These are phyloP conservation scores for Mycosarcoma maydis DNA, from an alignment of 1,284 basidiomycete species.

Conservation along the genomic window DNA sequence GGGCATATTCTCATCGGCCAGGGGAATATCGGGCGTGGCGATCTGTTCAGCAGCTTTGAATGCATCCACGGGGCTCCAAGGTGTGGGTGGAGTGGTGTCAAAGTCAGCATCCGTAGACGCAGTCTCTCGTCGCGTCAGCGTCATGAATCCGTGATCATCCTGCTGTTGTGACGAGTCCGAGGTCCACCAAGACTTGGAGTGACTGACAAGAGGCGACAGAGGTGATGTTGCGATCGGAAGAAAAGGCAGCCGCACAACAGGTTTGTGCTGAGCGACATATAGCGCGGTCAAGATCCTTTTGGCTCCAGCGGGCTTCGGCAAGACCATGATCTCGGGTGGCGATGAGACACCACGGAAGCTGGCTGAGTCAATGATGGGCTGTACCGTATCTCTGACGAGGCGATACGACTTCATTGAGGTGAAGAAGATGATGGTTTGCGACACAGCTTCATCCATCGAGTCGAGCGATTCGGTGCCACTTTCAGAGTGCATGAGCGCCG, in stretches of 20 bases:
- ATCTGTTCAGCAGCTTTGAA: background rate
- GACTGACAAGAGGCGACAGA: constrained; percentile 54
- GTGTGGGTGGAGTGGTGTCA: constrained; percentile 26
- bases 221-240: constrained; percentile 89
- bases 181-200: constrained; percentile 45
- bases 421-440: constrained; percentile 57
- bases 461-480: background rate
- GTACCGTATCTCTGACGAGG: constrained; percentile 42
- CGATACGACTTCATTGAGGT: constrained; percentile 52
- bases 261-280: constrained; percentile 48
- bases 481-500: constrained; percentile 7
- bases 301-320: constrained; percentile 51
- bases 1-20: constrained; percentile 25
- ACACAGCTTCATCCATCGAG: constrained; percentile 19
- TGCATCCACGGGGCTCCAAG: constrained; percentile 31
- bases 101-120: constrained; percentile 17
- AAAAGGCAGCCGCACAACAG: constrained; percentile 88
- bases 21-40: constrained; percentile 10
- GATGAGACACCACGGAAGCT: constrained; percentile 34
- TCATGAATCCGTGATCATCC: constrained; percentile 29
- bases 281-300: constrained; percentile 51
- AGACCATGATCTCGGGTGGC: constrained; percentile 55
- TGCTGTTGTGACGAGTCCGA: constrained; percentile 10
- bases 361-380: constrained; percentile 53
- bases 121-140: constrained; percentile 19